phyloP scores from a whole-genome alignment of 768 basidiomycete species.

The Rhizopogon vesiculosus region DNA sequence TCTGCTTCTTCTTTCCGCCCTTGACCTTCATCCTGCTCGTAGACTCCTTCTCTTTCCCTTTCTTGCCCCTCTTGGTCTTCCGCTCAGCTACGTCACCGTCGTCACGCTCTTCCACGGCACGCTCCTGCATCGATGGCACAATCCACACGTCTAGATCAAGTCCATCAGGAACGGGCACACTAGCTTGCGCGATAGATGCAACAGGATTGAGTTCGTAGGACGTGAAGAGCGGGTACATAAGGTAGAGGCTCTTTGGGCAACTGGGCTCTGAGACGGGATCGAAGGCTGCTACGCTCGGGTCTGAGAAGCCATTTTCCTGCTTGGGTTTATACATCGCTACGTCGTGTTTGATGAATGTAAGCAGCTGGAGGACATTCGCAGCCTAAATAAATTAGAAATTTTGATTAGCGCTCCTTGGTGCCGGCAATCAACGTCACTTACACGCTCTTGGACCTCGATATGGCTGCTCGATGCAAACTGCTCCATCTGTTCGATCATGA shows the following conservation, averaged over 20 bases:
- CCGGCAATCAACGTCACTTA: slow-evolving; percentile 30
- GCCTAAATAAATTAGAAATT: slow-evolving; percentile 42
- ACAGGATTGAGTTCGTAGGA: slow-evolving; percentile 84
- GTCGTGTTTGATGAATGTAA: slow-evolving; percentile 74
- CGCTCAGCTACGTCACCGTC: slow-evolving; percentile 32
- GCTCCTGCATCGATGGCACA: slow-evolving; percentile 50
- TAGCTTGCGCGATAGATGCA: slow-evolving; percentile 72
- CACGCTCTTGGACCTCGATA: slow-evolving; percentile 92
- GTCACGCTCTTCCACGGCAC: slow-evolving; percentile 22
- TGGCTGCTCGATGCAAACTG: slow-evolving; percentile 59
- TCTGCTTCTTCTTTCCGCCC: slow-evolving; percentile 43
- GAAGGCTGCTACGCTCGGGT: slow-evolving; percentile 32
- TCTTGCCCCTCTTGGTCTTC: slow-evolving; percentile 39
- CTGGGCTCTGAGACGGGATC: slow-evolving; percentile 37
- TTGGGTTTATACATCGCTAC: slow-evolving; percentile 50
- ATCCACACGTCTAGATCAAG: slow-evolving; percentile 87
- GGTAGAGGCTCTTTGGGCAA: slow-evolving; percentile 87
- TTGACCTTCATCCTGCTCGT: slow-evolving; percentile 24
- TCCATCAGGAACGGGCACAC: slow-evolving; percentile 77
- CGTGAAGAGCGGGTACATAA: slow-evolving; percentile 77
- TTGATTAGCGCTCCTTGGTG: neutral
- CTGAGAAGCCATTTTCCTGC: slow-evolving; percentile 30
- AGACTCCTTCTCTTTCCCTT: slow-evolving; percentile 42
- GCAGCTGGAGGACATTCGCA: slow-evolving; percentile 72
- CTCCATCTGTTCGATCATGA: slow-evolving; percentile 51